Evolutionary conservation across 768 basidiomycete species (phyloP).

Genomic region (Mrakia gelida): DNA sequence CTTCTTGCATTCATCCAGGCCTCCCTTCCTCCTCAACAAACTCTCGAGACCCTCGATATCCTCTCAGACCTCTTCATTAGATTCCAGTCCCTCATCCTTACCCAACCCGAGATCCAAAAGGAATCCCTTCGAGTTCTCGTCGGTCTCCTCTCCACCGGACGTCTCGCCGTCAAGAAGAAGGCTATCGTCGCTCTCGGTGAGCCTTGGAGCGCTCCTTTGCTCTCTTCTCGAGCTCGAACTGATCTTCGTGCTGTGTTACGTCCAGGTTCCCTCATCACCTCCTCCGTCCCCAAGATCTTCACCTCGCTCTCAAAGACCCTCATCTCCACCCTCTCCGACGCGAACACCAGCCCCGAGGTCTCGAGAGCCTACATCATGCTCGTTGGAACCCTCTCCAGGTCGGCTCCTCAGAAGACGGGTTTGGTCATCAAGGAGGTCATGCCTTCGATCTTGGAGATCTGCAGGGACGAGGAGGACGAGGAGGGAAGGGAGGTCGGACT

Average conservation of each 20-base stretch:
- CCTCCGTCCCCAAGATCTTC: slow-evolving; percentile 62
- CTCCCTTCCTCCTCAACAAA: slow-evolving; percentile 42
- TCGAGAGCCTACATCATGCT: slow-evolving; percentile 47
- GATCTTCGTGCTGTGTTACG: not conserved
- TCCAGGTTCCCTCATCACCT: slow-evolving; percentile 61
- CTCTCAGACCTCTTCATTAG: slow-evolving; percentile 40
- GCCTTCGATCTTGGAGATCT: slow-evolving; percentile 34
- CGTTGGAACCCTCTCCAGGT: slow-evolving; percentile 70
- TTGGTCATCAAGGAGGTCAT: slow-evolving; percentile 34
- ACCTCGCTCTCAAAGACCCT: slow-evolving; percentile 20
- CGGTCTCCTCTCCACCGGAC: slow-evolving; percentile 60
- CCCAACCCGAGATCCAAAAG: slow-evolving; percentile 72
- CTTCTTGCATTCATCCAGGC: slow-evolving; percentile 29
- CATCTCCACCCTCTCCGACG: slow-evolving; percentile 1
- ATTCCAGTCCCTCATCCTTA: slow-evolving; percentile 45
- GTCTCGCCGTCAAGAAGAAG: slow-evolving; percentile 86
- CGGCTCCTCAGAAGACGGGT: slow-evolving; percentile 61
- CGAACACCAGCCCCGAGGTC: not conserved
- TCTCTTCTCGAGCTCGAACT: not conserved
- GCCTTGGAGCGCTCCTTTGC: not conserved
- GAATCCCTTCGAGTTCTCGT: slow-evolving; percentile 75
- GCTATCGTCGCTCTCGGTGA: slow-evolving; percentile 67
- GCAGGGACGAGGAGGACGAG: slow-evolving; percentile 64
- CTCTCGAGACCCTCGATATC: slow-evolving; percentile 42
- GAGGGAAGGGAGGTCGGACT: slow-evolving; percentile 75